Conservation (phyloP, 176 grass and related monocot species). For the Bolboschoenus planiculmis region DNA sequence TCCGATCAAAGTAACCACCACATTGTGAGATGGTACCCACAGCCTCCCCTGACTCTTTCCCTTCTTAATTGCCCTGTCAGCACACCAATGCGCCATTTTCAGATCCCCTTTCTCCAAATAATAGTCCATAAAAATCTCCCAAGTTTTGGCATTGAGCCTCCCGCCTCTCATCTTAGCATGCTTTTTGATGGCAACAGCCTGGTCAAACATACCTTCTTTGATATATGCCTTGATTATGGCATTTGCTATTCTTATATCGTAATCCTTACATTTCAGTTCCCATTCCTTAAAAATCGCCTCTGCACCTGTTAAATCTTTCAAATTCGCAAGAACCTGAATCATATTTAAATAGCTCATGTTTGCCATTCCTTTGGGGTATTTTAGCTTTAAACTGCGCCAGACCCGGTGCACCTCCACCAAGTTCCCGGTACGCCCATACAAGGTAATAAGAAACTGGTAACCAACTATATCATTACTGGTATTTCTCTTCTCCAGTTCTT, state of each 20-base stretch:
- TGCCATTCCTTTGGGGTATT: constrained; percentile 43
- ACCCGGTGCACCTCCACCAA: constrained; percentile 76
- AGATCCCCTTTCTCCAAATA: constrained; percentile 61
- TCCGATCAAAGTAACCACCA: constrained; percentile 38
- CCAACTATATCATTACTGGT: constrained; percentile 49
- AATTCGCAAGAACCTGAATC: constrained; percentile 71
- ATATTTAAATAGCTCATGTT: constrained; percentile 97
- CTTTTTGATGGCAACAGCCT: constrained; percentile 64
- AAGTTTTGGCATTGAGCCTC: constrained; percentile 79
- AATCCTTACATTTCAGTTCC: constrained; percentile 51
- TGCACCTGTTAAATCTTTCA: constrained; percentile 85
- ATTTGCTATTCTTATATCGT: constrained; percentile 83
- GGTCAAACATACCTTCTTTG: constrained; percentile 70
- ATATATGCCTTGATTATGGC: constrained; percentile 89
- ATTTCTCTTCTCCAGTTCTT: constrained; percentile 83
- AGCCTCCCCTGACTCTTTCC: constrained; percentile 55
- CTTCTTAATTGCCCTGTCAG: constrained; percentile 83
- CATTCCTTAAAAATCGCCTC: constrained; percentile 90
- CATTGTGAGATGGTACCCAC: constrained; percentile 43
- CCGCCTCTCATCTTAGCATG: constrained; percentile 61
- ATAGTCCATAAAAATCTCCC: constrained; percentile 89
- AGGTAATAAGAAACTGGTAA: constrained; percentile 91
- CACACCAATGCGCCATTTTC: constrained; percentile 72
- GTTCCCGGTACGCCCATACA: constrained; percentile 74
- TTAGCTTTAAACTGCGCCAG: constrained; percentile 73